These are phyloP conservation scores for Arachnopeziza araneosa DNA, from an alignment of 2,329 filamentous ascomycete species.

Conservation along the genomic window DNA sequence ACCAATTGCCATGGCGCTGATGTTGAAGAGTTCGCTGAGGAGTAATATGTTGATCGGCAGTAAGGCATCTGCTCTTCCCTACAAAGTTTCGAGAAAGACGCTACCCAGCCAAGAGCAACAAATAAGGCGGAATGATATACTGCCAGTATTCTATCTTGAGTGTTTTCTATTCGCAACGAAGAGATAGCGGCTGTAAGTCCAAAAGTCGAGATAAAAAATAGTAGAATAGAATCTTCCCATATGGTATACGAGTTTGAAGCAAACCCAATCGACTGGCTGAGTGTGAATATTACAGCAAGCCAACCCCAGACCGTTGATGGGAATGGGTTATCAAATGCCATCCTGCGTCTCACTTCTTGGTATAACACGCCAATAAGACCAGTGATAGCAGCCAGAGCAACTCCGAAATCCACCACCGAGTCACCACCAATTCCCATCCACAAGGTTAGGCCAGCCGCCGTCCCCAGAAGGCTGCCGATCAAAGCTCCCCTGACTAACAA, in stretches of 20 bases:
- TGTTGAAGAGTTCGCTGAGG: conserved; percentile 84
- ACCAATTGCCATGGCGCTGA: conserved; percentile 84
- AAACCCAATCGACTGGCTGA: conserved; percentile 89
- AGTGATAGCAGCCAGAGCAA: conserved; percentile 20
- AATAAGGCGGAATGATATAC: conserved; percentile 84
- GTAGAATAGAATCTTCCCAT: conserved; percentile 92
- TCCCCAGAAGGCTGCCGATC: conserved; percentile 24
- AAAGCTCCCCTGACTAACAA: conserved; percentile 21
- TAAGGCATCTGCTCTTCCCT: conserved; percentile 98
- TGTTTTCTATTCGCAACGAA: conserved; percentile 65
- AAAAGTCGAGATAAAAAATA: conserved; percentile 89
- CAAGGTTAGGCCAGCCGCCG: conserved; percentile 16
- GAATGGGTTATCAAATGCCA: conserved; percentile 44
- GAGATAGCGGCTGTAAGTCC: conserved; percentile 68
- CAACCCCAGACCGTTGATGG: conserved; percentile 85
- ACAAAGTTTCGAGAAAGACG: conserved; percentile 86
- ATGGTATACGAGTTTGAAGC: conserved; percentile 98
- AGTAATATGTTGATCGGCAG: conserved; percentile 93
- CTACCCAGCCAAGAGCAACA: conserved; percentile 68
- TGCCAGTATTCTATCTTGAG: conserved; percentile 66
- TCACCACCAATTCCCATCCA: conserved; percentile 15
- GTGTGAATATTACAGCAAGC: conserved; percentile 71
- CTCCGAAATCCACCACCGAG: conserved; percentile 18
- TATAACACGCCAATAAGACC: conserved; percentile 35
- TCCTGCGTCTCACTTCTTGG: conserved; percentile 27